Base-by-base conservation (phyloP, 495 filamentous ascomycete genomes). In the Podospora comata region DNA sequence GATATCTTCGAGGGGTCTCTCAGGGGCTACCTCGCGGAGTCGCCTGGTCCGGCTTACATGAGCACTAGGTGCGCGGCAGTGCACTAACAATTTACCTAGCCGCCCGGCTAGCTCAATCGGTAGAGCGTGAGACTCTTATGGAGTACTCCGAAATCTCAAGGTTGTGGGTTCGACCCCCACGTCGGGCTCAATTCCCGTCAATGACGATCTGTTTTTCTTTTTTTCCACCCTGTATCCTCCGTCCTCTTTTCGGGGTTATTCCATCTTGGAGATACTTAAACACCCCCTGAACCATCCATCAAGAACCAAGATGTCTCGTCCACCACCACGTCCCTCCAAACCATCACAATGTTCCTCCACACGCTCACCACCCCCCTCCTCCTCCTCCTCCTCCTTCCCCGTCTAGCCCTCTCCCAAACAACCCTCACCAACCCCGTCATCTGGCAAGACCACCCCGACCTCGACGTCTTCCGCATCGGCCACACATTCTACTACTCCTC, bases 401-500 rank as follows among this genome's bases (percentile, higher is more conserved):
- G 19, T 30, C 65, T 32, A 23, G 18, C 39, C 32, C 28, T 32
- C 34, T 30, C 65, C 65, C 60, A 61, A 39, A 60, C 69, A 39
- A 62, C 69, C 6, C 79, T 82, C 69, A 75, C 67, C 58, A 84
- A 85, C 73, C 84, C 84, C 20, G 68, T 75, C 20, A 67, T 77
- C 23, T 77, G 70, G 68, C 66, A 77, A 68, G 75, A 77, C 68
- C 65, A 73, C 65, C 72, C 76, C 1, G 76, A 78, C 68, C 66
- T 74, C 54, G 76, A 77, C 58, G 74, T 84, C 27, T 79, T 85
- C 68, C 82, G 82, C 28, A 72, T 82, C n/a, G 74, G 76, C 60
- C 72, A 79, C 44, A 77, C 74, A 3, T 86, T 77, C 74, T 87
- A 86, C 76, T 86, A 84, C 77, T 85, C 85, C 0, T 82, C 85